Evolutionary conservation across 2,329 filamentous ascomycete genomes (phyloP), one percentile per base, ranked within the genome.

Genomic region (Penicillium olsonii): DNA sequence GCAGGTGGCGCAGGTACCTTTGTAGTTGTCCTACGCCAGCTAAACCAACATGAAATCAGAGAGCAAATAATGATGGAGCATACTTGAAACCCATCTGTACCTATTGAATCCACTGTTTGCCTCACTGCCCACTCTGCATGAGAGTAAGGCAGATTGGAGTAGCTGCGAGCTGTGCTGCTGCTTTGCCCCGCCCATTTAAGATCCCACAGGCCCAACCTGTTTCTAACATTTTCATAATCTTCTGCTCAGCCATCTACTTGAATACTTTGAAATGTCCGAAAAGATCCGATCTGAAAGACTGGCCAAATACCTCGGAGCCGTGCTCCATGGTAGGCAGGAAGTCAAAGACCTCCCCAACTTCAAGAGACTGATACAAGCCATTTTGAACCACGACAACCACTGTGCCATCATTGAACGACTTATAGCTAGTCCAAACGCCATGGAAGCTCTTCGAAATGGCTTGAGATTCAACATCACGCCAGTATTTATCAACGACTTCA

Each of bases 331-430:
- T 5, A 63, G 70, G 51, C 68, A 72, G 20, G 49, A 60, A 1
- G 43, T 80, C 7, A 66, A 67, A 14, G 74, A 59, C 5, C 31
- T 66, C 15, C 61, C 63, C 9, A 71, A 79, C 53, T 71, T 67
- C 5, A 74, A 70, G 27, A 67, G 72, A 5, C 79, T 81, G 42
- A 34, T 82, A 3, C 78, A 82, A 56, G 74, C 78, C 0, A 54
- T 81, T 5, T 75, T 71, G 52, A 56, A 59, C 7, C 71, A 80
- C 54, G 37, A 57, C 2, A 73, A 80, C 54, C 66, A 55, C 4
- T 63, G 69, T 19, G 66, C 60, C 11, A 75, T 74, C 53, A 64
- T 76, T 9, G 72, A 77, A 27, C 68, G 63, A 24, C 29, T 79
- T 29, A 56, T 75, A 7, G 59, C 72, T 20, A 74, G 66, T 35